A percentile compares a stretch with the other conserved stretches of the same genome.
These are phyloP conservation scores for Xylariaceae sp. DNA, from an alignment of 2,329 filamentous ascomycete genomes.

Conservation along the genomic window DNA sequence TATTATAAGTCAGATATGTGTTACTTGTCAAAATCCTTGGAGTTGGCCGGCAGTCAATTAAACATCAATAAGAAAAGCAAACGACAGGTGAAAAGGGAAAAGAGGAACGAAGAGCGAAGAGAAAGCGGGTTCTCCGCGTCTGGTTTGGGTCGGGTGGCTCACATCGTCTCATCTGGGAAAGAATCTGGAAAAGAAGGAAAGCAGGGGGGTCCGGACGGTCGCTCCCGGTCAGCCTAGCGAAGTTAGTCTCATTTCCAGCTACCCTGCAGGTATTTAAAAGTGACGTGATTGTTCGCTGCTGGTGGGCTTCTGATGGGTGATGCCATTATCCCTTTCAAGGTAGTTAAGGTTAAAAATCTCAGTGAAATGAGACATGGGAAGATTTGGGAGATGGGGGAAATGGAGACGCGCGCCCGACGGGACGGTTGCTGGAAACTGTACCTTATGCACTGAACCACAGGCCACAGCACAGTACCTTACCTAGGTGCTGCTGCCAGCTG, in stretches of 20 bases:
- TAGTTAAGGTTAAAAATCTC: no score
- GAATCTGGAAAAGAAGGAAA: conserved; percentile 5
- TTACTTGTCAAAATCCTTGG: no score
- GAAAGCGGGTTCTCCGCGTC: background rate
- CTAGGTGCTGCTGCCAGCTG: no score
- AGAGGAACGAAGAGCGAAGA: conserved; percentile 8
- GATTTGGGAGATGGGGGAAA: no score
- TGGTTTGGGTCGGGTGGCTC: conserved; percentile 3
- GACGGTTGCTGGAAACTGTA: conserved; percentile 32
- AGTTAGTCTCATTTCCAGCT: conserved; percentile 16
- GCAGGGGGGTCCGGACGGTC: conserved; percentile 16
- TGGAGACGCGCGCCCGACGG: conserved; percentile 33
- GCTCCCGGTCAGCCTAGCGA: conserved; percentile 24
- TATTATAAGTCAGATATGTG: no score
- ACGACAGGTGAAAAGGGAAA: conserved; percentile 5
- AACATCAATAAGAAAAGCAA: conserved; percentile 12
- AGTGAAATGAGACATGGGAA: conserved; percentile 8
- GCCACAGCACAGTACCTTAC: conserved; percentile 12
- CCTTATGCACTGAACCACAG: conserved; percentile 8
- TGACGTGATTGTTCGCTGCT: no score
- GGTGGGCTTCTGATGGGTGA: no score
- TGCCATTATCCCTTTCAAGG: no score
- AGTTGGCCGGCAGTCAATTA: no score
- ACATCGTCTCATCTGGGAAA: conserved; percentile 13
- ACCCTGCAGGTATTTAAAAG: no score